Conservation (phyloP, 768 basidiomycete genomes). For the Candolleomyces aberdarensis region DNA sequence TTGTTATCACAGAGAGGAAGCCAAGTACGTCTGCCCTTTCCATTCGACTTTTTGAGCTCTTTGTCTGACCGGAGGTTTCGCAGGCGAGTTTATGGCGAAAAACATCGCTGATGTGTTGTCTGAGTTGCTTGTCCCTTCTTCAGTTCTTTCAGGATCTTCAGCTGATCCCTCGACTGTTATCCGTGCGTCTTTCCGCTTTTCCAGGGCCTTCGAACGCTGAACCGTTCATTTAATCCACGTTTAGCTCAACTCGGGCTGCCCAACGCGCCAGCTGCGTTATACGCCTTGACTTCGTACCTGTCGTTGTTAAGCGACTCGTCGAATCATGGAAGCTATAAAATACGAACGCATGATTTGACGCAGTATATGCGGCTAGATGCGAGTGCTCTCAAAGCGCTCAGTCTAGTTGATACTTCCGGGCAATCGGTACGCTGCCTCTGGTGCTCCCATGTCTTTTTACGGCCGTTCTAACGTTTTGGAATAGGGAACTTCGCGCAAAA, state of each 20-base stretch:
- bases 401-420: slow-evolving; percentile 72
- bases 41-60: neutral
- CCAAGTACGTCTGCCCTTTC: slow-evolving; percentile 51
- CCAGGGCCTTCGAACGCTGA: neutral
- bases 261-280: slow-evolving; percentile 73
- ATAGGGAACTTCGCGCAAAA: slow-evolving; percentile 65
- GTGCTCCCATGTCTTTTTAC: slow-evolving; percentile 2
- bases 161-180: slow-evolving; percentile 51
- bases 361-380: slow-evolving; percentile 97
- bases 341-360: slow-evolving; percentile 85
- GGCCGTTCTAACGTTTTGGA: too few relatives aligned
- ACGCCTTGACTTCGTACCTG: slow-evolving; percentile 82
- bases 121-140: slow-evolving; percentile 54
- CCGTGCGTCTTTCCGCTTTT: slow-evolving; percentile 36
- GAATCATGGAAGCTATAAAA: slow-evolving; percentile 76
- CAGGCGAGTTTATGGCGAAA: slow-evolving; percentile 83
- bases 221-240: slow-evolving; percentile 1
- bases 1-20: slow-evolving; percentile 89
- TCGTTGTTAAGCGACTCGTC: slow-evolving; percentile 72
- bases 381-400: slow-evolving; percentile 87
- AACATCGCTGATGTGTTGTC: slow-evolving; percentile 80
- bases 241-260: slow-evolving; percentile 76
- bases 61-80: neutral
- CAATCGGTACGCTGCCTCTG: slow-evolving; percentile 37
- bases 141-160: slow-evolving; percentile 33